phyloP scores from a whole-genome alignment of 108 stramenopile species.

The Phaeodactylum tricornutum region DNA sequence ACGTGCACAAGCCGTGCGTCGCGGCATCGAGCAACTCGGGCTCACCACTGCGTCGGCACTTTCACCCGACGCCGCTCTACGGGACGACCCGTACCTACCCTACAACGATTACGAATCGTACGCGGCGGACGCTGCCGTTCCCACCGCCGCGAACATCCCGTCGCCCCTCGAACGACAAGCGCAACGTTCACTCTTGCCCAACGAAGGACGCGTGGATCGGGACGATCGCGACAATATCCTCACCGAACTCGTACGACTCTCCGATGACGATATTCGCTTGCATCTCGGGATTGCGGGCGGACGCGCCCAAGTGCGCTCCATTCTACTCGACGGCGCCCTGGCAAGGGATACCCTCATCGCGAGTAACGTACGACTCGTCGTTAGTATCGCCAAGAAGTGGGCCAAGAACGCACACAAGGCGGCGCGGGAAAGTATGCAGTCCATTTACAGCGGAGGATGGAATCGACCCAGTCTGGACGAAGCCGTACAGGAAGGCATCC shows the following conservation, averaged over 20 bases:
- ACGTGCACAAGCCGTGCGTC: background rate
- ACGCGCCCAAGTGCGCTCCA: conserved; percentile 22
- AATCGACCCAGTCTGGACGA: conserved; percentile 64
- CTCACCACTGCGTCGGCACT: conserved; percentile 17
- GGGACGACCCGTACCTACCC: background rate
- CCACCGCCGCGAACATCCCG: background rate
- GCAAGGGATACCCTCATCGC: conserved; percentile 51
- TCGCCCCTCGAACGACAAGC: background rate
- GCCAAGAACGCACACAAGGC: conserved; percentile 4
- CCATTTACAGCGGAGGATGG: conserved; percentile 37
- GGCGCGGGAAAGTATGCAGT: conserved; percentile 9
- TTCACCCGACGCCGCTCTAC: background rate
- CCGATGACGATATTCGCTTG: conserved; percentile 36
- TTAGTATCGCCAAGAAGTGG: conserved; percentile 61
- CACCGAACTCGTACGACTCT: conserved; percentile 3
- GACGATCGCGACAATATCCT: conserved; percentile 20
- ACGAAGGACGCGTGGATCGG: conserved; percentile 17
- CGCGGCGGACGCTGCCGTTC: background rate
- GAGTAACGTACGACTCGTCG: conserved; percentile 56
- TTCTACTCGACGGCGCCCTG: conserved; percentile 46
- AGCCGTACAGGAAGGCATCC: conserved; percentile 75
- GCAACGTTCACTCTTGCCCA: background rate
- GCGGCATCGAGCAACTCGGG: conserved; percentile 14
- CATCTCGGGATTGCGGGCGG: conserved; percentile 42
- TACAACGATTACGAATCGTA: conserved; percentile 2